Evolutionary conservation across 192 early-diverging fungal genomes (phyloP), one percentile per base, ranked within the genome.

Genomic region (Gigaspora rosea): DNA sequence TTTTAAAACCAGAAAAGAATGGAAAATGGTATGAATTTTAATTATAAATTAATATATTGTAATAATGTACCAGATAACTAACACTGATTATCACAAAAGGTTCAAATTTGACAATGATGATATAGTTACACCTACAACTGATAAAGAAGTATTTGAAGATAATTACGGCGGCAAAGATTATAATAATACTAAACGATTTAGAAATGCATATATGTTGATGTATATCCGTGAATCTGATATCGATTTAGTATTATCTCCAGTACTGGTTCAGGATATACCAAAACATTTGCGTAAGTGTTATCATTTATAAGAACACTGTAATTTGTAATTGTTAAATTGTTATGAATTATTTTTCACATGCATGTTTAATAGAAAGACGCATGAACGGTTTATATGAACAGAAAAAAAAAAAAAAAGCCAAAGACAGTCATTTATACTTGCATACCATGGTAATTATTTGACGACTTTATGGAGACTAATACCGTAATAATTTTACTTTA

Each of bases 81-180:
- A 13, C 9, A 22, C 73, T 80, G 83, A 83, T 93, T 89, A 83
- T 92, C 91, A n/a, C n/a, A n/a, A n/a, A n/a, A n/a, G n/a, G n/a
- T n/a, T n/a, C n/a, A n/a, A n/a, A n/a, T n/a, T n/a, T 63, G 98
- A 97, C 83, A 95, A 99, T 77, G 97, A 99, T 78, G 96, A 99
- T 79, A 87, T 92, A 33, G 96, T 99, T 2, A 89, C 92, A 1
- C 96, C 91, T 3, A 92, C 90, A 0, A 84, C 89, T 0, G 75
- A 90, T 22, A 86, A 86, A 61, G 97, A 97, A 74, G 95, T 96
- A 10, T 89, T 96, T 75, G 94, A 98, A 56, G 96, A 97, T 47
- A 97, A 97, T 80, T 98, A 90, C 78, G 98, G 98, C 56, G 96
- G 95, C 13, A 94, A 94, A 72, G 75, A 74, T 18, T 68, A 79